phyloP scores from a whole-genome alignment of 2,329 filamentous ascomycete species.

The Pezicula radicicola region DNA sequence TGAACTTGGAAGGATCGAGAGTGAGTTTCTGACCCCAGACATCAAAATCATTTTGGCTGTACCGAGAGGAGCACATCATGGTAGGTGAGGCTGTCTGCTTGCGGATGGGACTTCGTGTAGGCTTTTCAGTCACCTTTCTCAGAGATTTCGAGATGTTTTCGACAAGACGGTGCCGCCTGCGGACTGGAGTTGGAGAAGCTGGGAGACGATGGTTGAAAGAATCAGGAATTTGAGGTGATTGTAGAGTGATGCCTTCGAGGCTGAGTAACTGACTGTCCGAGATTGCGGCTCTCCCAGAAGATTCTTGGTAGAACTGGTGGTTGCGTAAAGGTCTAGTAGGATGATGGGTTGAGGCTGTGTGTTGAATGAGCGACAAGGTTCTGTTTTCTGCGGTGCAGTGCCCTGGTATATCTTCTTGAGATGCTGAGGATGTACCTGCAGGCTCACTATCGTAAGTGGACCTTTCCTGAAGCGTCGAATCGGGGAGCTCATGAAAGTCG shows the following conservation, averaged over 20 bases:
- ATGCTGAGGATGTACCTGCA: conserved; percentile 13
- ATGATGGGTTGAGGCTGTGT: conserved; percentile 13
- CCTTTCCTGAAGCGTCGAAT: conserved; percentile 44
- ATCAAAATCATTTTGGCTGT: conserved; percentile 41
- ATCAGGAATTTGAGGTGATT: conserved; percentile 17
- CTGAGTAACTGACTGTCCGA: conserved; percentile 28
- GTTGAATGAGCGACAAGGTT: conserved; percentile 11
- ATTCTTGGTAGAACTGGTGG: conserved; percentile 21
- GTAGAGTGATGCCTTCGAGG: conserved; percentile 24
- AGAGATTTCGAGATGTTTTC: conserved; percentile 44
- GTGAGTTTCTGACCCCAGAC: conserved; percentile 52
- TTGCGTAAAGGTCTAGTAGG: conserved; percentile 6
- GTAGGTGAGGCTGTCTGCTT: conserved; percentile 29
- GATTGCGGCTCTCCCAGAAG: conserved; percentile 25
- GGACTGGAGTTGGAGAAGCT: conserved; percentile 18
- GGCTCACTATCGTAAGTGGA: conserved; percentile 36
- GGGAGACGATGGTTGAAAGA: conserved; percentile 16
- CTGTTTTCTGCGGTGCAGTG: conserved; percentile 7
- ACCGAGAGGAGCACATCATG: conserved; percentile 31
- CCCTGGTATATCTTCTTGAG: conserved; percentile 14
- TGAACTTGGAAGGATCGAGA: conserved; percentile 36
- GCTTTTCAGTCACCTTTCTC: conserved; percentile 31
- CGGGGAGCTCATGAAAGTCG: conserved; percentile 40
- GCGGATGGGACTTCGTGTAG: conserved; percentile 34
- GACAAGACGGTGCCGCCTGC: conserved; percentile 19